Base-by-base conservation (phyloP, 495 filamentous ascomycete species). In the Endocarpon pusillum region DNA sequence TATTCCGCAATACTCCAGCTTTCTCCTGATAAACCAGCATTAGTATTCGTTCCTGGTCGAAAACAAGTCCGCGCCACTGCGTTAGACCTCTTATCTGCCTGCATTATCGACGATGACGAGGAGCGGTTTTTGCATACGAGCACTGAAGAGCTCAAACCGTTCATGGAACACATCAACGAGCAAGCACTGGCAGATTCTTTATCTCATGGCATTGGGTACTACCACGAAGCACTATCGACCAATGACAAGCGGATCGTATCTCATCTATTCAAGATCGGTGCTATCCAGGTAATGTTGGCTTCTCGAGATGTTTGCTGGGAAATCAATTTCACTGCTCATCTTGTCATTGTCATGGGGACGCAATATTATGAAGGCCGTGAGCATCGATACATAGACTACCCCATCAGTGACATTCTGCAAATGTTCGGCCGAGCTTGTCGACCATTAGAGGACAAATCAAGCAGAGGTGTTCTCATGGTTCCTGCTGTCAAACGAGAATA, bases 281-380 rank as follows among this genome's bases (percentile, higher is more conserved):
- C 85, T 12, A 84, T 96, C 36, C 92, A 96, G 46, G 76, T 96
- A 17, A 56, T 99, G 42, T 60, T 99, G 33, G 89, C 87, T 19
- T 96, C 89, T 19, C 72, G 89, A 27, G 91, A 96, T 59, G 80
- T 84, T 20, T 92, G 85, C 57, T 99, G 89, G 89, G 89, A 99
- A 55, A 60, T 99, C 34, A 72, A 94, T 36, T 71, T 70, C 45
- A 82, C 70, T 2, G 87, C 84, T 11, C 84, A 94, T 51, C 55
- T 96, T 24, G 91, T 96, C 5, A 71, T 96, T 22, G 75, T 94
- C 16, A 96, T 96, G 91, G 84, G 83, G 15, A 99, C 91, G n/a
- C 91, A 96, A 47, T 99, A 84, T 55, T 99, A 86, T 36, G 89
- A 99, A 41, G 89, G 89, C 12, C 73, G 83, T 39, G 91, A 99